Conservation (phyloP, 176 grass and related monocot genomes). For the Aegilops longissima region DNA sequence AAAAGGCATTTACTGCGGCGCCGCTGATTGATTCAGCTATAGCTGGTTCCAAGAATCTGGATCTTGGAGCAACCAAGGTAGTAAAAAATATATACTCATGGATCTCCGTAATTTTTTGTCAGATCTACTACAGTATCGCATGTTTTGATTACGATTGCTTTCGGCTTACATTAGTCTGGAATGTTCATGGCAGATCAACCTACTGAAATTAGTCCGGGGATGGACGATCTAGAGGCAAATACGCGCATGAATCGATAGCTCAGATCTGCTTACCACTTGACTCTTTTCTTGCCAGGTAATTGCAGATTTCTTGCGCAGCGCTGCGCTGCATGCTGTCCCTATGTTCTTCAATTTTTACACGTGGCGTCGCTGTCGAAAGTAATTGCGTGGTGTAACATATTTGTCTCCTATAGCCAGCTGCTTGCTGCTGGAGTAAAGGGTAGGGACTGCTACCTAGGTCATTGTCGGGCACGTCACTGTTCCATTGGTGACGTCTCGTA, state of each 20-base stretch:
- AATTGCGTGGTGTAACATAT: background rate
- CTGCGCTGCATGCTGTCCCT: background rate
- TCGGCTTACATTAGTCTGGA: background rate
- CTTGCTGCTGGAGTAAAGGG: background rate
- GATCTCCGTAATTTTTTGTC: background rate
- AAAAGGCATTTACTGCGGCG: background rate
- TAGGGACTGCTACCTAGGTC: conserved; percentile 31
- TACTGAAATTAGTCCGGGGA: background rate
- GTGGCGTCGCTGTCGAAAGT: conserved; percentile 8
- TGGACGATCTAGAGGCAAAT: background rate
- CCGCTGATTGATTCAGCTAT: background rate
- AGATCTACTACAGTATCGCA: conserved; percentile 27
- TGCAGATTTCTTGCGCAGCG: conserved; percentile 33
- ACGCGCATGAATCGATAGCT: background rate
- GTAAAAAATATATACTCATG: background rate
- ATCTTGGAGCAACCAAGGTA: background rate
- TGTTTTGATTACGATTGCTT: background rate
- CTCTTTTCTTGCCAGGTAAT: conserved; percentile 18
- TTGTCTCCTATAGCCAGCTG: conserved; percentile 3
- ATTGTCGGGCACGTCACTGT: conserved; percentile 25
- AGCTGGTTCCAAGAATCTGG: background rate
- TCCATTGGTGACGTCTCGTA: conserved; percentile 35
- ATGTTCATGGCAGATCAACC: background rate
- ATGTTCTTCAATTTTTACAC: conserved; percentile 36
- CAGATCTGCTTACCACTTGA: conserved; percentile 31